Base-by-base conservation (phyloP, 805 yeast species). In the Ogataea pini region DNA sequence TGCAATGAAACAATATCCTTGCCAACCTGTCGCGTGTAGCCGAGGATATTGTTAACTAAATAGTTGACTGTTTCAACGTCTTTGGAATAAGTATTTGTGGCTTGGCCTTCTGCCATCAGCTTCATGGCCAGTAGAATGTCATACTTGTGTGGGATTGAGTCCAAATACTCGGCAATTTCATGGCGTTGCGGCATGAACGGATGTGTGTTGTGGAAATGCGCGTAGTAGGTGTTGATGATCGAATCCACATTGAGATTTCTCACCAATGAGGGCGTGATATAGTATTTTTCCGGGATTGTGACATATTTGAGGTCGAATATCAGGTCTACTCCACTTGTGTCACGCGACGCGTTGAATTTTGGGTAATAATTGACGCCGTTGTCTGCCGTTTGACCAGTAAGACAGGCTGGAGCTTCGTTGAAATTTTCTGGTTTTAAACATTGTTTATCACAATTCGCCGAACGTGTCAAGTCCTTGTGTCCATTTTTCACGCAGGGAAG, bases 101-200 rank as follows among this genome's bases (percentile, higher is more conserved):
- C 57, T 51, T 76, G 78, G 2, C 82, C 82, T 47, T 76, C 81
- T 1, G 75, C 77, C 14, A 78, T 62, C 2, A 78, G 51, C 50
- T 76, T 75, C 80, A 78, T 76, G 1, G 76, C 70, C 1, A 69
- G 61, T 5, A 78, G 36, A n/a, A 76, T 49, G 49, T 78, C 82
- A 31, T 62, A 62, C 20, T 70, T 71, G 34, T 68, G 51, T 0
- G 72, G 71, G 1, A 70, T 58, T 12, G 64, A 44, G 6, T 55
- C 48, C 8, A 77, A 52, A 51, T 66, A 77, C 1, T 57, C 51
- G 10, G 59, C 38, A 6, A 77, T 64, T 24, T 74, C 68, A 7
- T 56, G 54, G 29, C 61, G 46, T 3, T 71, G 69, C 0, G 83
- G 81, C 47, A 78, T 59, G 25, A 78, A 64, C 1, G 83, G 83